phyloP scores from a whole-genome alignment of 352 stramenopile species.

The Phytopythium chamaehyphon region DNA sequence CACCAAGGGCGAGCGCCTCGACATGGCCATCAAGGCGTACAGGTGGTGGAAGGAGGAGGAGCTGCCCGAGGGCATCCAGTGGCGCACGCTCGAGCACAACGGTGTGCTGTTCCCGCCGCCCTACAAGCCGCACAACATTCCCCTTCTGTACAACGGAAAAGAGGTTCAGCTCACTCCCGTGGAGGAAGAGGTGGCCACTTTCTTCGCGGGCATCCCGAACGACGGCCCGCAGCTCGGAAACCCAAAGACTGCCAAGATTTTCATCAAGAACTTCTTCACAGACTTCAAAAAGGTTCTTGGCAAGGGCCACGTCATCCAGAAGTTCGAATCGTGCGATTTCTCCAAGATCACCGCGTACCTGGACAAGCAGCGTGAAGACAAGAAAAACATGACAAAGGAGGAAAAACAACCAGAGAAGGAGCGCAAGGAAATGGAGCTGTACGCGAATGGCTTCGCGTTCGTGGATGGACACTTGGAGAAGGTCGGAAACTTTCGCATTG shows the following conservation, averaged over 20 bases:
- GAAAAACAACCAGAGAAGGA: constrained; percentile 88
- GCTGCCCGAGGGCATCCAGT: constrained; percentile 94
- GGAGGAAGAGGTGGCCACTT: constrained; percentile 95
- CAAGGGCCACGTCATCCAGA: constrained; percentile 93
- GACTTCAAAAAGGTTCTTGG: constrained; percentile 91
- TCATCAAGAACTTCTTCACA: constrained; percentile 99
- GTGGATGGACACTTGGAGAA: constrained; percentile 99
- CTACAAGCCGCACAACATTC: constrained; percentile 95
- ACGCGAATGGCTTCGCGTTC: constrained; percentile 95
- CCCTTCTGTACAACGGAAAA: constrained; percentile 93
- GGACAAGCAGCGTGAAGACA: constrained; percentile 89
- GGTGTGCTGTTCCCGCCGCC: constrained; percentile 96
- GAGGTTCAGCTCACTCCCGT: constrained; percentile 91
- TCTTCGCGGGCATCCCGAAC: constrained; percentile 94
- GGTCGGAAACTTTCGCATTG: constrained; percentile 95
- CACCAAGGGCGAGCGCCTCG: constrained; percentile 91
- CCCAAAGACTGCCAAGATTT: constrained; percentile 95
- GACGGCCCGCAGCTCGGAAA: constrained; percentile 98
- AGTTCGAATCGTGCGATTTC: constrained; percentile 98
- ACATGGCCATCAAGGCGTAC: constrained; percentile 98
- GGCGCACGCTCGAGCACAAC: constrained; percentile 99
- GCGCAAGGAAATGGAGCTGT: constrained; percentile 90
- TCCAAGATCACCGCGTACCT: constrained; percentile 91
- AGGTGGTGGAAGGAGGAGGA: constrained; percentile 99
- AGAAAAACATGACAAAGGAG: constrained; percentile 96